phyloP scores from a whole-genome alignment of 2,329 filamentous ascomycete genomes.

The Botrytis medusae region DNA sequence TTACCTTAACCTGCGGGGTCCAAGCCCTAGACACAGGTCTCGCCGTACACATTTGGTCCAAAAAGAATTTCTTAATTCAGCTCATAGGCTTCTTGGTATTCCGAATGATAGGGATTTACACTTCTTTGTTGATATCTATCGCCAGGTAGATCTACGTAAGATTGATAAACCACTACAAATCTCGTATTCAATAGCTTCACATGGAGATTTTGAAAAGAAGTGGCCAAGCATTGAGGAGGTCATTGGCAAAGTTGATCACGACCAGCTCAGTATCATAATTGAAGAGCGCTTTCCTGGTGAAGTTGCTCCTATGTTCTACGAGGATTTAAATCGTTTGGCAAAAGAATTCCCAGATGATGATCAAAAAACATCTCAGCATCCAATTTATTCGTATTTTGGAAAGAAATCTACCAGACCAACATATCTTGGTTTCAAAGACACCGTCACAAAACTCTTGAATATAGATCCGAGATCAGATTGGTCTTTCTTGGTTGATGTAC shows the following conservation, averaged over 20 bases:
- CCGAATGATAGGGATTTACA: not conserved
- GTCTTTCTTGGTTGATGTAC: constrained; percentile 18
- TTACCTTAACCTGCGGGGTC: not conserved
- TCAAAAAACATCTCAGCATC: not conserved
- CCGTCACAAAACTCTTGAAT: constrained; percentile 11
- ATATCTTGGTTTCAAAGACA: constrained; percentile 12
- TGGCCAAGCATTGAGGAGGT: constrained; percentile 1
- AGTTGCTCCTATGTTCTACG: not conserved
- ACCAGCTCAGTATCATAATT: constrained; percentile 16
- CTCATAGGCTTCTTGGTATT: constrained; percentile 1
- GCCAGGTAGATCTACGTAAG: constrained; percentile 11
- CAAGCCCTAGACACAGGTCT: not conserved
- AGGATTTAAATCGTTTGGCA: not conserved
- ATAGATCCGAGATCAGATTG: constrained; percentile 18
- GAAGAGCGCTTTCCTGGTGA: not conserved
- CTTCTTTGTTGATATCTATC: constrained; percentile 14
- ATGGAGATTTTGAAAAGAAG: not conserved
- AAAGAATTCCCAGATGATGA: constrained; percentile 8
- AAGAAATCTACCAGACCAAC: not conserved
- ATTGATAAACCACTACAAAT: constrained; percentile 4
- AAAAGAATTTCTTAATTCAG: constrained; percentile 1
- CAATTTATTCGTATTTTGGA: constrained; percentile 18
- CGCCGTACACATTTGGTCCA: constrained; percentile 8
- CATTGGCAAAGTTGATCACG: constrained; percentile 15
- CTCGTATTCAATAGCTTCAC: not conserved